Conservation (phyloP, 257 asterid genomes). For the Nicotiana benthamiana region DNA sequence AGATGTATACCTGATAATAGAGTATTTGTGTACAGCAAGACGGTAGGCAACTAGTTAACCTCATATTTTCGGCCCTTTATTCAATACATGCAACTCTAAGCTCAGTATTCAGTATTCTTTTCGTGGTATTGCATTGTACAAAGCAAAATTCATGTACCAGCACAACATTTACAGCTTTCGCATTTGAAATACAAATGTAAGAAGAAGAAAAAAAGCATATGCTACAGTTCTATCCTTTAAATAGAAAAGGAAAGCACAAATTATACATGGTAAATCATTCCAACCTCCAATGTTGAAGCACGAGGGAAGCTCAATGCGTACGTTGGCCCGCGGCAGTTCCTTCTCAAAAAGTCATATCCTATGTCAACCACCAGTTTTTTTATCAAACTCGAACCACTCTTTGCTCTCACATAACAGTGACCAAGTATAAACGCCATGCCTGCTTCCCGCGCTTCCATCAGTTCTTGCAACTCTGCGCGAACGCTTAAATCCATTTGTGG, state of each 20-base stretch:
- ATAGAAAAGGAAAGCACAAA: not conserved
- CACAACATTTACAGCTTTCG: conserved; percentile 6
- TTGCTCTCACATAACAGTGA: conserved; percentile 74
- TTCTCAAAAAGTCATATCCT: conserved; percentile 71
- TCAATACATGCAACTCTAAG: not conserved
- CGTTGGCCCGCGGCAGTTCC: conserved; percentile 76
- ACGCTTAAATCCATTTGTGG: conserved; percentile 37
- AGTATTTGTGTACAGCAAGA: not conserved
- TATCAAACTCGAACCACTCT: conserved; percentile 61
- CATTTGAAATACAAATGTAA: not conserved
- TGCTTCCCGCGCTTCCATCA: conserved; percentile 83
- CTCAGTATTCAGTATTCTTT: not conserved
- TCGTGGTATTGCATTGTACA: conserved; percentile 1
- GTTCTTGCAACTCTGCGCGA: conserved; percentile 46
- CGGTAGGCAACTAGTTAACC: not conserved
- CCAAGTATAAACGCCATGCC: conserved; percentile 89
- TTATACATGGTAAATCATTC: conserved; percentile 90
- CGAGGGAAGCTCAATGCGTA: conserved; percentile 71
- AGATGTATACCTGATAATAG: not conserved
- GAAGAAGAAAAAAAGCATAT: not conserved
- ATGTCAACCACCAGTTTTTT: conserved; percentile 57
- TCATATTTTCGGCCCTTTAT: not conserved
- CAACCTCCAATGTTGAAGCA: conserved; percentile 90
- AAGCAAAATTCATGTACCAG: conserved; percentile 2
- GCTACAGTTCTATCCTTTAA: conserved; percentile 5